Percentiles rank a stretch among this genome's conserved stretches.
These are phyloP conservation scores for Ophiocordyceps polyrhachis-furcata DNA, from an alignment of 2,329 filamentous ascomycete species.

Conservation along the genomic window DNA sequence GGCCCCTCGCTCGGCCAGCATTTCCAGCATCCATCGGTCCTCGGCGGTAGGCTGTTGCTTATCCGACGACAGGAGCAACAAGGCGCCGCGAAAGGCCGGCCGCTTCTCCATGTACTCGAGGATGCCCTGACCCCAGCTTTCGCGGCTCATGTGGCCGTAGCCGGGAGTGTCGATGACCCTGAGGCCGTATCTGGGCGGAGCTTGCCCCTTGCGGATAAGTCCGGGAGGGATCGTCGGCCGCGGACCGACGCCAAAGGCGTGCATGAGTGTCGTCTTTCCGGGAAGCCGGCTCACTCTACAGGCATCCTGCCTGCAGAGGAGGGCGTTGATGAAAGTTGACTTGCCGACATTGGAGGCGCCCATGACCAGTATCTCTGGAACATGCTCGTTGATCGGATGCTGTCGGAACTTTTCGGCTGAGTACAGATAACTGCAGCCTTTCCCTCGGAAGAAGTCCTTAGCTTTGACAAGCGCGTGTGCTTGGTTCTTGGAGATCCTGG, in stretches of 20 bases:
- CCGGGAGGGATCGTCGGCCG: constrained; percentile 11
- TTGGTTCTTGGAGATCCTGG: constrained; percentile 6
- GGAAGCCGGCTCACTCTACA: constrained; percentile 31
- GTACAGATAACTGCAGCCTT: constrained; percentile 24
- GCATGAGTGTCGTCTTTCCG: constrained; percentile 35
- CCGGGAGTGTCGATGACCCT: constrained; percentile 32
- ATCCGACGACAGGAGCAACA: constrained; percentile 33
- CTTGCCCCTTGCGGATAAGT: constrained; percentile 15
- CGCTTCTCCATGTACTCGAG: constrained; percentile 29
- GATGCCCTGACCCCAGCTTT: constrained; percentile 34
- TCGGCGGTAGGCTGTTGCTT: constrained; percentile 26
- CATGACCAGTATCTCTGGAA: constrained; percentile 53
- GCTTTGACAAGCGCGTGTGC: constrained; percentile 10
- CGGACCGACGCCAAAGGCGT: constrained; percentile 35
- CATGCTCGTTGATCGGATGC: constrained; percentile 29
- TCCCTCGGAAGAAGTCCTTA: constrained; percentile 13
- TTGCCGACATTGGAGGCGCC: constrained; percentile 84
- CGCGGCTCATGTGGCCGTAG: constrained; percentile 26
- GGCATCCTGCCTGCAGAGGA: constrained; percentile 33
- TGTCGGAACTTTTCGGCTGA: constrained; percentile 27
- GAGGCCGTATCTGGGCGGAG: constrained; percentile 25
- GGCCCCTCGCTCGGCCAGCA: constrained; percentile 25
- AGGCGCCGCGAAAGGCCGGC: constrained; percentile 27
- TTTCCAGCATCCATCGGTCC: constrained; percentile 26
- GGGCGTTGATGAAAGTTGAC: constrained; percentile 70